Evolutionary conservation across 2,329 filamentous ascomycete species (phyloP), one percentile per base, ranked within the genome.

Genomic region (Grosmannia clavigera): DNA sequence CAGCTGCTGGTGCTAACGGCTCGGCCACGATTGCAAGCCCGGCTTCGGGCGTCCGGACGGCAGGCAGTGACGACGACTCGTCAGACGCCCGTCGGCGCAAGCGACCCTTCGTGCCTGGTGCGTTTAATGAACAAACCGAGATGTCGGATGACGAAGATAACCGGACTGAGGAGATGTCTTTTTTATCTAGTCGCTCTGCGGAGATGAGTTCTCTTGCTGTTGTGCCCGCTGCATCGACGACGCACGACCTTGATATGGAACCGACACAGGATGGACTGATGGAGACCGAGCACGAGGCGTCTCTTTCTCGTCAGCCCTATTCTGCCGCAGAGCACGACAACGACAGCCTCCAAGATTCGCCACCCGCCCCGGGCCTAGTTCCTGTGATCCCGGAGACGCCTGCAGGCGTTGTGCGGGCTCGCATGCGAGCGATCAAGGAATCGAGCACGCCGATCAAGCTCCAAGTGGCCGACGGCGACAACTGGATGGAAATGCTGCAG

Each of bases 401-500:
- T 62, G 83, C 81, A 59, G 82, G 82, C 64, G 79, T 86, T 65
- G 75, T 85, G 70, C 78, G 82, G 71, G 83, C 83, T 62, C 76
- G 82, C 65, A 80, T 85, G 78, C 81, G 82, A 69, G 82, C 82
- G 46, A 75, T 82, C 68, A 85, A 84, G 71, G 79, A 78, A 64
- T 80, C 80, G 25, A 77, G 74, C 62, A 81, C 81, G 33, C 83
- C 84, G 29, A 70, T 80, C 29, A 82, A 79, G 65, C 75, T 83
- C 58, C 81, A 84, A 64, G 81, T 87, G 61, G 77, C 81, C 43
- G 80, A 82, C 64, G 88, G 86, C 59, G 89, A 92, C 62, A 88
- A 96, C 70, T 99, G 94, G 94, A 87, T 91, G 66, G 88, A 94
- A 66, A 92, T 96, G 76, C 79, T 99, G 64, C 89, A 91, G 71